These are phyloP conservation scores for Hibiscus trionum DNA, from an alignment of 345 rosid genomes.

Conservation along the genomic window DNA sequence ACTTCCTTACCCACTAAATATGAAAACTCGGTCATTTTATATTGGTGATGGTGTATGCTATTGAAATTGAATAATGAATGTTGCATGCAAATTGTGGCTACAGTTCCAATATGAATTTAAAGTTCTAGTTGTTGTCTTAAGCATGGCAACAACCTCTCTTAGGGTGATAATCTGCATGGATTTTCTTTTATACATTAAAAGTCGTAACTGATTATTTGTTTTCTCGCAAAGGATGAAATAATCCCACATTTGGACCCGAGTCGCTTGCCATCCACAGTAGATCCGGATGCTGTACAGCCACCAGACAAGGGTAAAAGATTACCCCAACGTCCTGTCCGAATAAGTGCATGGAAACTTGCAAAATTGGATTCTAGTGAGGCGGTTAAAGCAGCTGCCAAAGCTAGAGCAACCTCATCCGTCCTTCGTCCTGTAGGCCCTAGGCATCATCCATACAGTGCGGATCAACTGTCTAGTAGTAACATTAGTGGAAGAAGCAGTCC, in stretches of 20 bases:
- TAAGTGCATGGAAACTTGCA: conserved; percentile 92
- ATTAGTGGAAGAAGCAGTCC: conserved; percentile 79
- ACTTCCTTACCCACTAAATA: background rate
- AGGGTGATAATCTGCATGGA: background rate
- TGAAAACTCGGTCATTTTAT: background rate
- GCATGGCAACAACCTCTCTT: background rate
- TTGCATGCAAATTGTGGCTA: background rate
- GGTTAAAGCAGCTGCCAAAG: conserved; percentile 75
- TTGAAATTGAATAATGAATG: background rate
- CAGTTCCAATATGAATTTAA: background rate
- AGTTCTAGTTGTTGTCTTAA: background rate
- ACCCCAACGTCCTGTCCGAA: conserved; percentile 69
- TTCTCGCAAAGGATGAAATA: conserved; percentile 60
- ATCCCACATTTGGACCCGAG: conserved; percentile 86
- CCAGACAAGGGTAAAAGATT: conserved; percentile 46
- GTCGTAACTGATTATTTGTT: background rate
- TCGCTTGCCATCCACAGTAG: conserved; percentile 66
- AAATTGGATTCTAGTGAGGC: conserved; percentile 79
- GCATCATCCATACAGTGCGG: conserved; percentile 47
- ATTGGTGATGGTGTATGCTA: background rate
- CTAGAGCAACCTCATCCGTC: conserved; percentile 85
- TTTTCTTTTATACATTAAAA: background rate
- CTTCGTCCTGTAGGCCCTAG: conserved; percentile 57
- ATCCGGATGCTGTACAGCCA: conserved; percentile 48
- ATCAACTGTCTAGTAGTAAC: conserved; percentile 53